Evolutionary conservation across 805 yeast genomes (phyloP), one percentile per base, ranked within the genome.

Genomic region (Metschnikowia picachoensis): DNA sequence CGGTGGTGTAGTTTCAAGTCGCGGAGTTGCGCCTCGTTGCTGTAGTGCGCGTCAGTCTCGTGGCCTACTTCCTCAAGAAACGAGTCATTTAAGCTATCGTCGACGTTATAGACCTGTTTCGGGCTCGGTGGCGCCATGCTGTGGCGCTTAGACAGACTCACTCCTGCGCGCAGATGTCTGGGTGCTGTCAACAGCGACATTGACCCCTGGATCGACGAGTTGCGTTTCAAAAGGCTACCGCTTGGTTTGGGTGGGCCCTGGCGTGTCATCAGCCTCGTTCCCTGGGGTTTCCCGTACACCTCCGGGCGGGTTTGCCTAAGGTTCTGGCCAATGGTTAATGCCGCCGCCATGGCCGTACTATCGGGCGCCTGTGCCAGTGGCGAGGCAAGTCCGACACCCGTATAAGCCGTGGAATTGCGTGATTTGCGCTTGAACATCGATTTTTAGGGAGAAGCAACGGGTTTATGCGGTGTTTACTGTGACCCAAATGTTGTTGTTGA

Each of bases 331-430:
- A 72, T 72, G 29, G 74, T 65, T 39, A 68, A 55, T 1, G 77
- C 77, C 4, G 77, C 77, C 4, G 77, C 77, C 60, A 67, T 56
- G 15, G 77, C 77, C 36, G 60, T 59, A 37, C 62, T 57, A 51
- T 57, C 64, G 16, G 76, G 76, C 46, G 68, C 71, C 42, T 49
- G 59, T 13, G 61, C 43, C 6, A 65, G 52, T 8, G 68, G 68
- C 2, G 69, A 62, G 8, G 58, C 50, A 45, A 62, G 72, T 50
- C 68, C 69, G 20, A 72, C 76, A 20, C 76, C 76, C 5, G 76
- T 72, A 52, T 72, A 72, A 20, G 75, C 61, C 14, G 72, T 64
- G 41, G 56, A 51, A 41, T 62, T 66, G 27, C 57, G 55, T 44
- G 60, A 57, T 47, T 71, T 66, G 57, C 72, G 61, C 39, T 56